A percentile compares a stretch with the other conserved stretches of the same genome.
Conservation (phyloP, 1,284 basidiomycete genomes). For the Apiotrichum brassicae region DNA sequence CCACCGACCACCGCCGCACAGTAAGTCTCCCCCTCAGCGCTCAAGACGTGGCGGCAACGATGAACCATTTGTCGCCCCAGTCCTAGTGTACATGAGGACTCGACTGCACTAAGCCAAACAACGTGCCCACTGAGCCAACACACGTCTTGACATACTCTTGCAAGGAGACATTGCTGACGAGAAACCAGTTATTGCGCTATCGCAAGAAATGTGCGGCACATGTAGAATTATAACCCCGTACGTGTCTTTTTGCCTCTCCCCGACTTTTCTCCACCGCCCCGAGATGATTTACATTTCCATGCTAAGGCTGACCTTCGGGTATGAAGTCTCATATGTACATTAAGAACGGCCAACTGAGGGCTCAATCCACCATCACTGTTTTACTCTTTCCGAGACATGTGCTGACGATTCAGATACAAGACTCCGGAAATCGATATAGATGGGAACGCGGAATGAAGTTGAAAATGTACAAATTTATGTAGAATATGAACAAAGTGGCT, state of each 20-base stretch:
- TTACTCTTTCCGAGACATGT: background rate
- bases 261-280: conserved; percentile 17
- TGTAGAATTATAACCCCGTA: too few species aligned
- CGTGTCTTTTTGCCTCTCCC: background rate
- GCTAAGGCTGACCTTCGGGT: conserved; percentile 40
- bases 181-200: too few species aligned
- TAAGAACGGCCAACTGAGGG: conserved; percentile 44
- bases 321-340: conserved; percentile 39
- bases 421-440: too few species aligned
- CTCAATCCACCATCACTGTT: conserved; percentile 6
- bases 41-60: conserved; percentile 23
- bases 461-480: too few species aligned
- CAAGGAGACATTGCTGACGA: background rate
- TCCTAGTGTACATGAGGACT: conserved; percentile 42
- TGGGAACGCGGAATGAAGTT: too few species aligned
- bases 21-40: background rate
- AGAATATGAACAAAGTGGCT: too few species aligned
- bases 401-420: too few species aligned
- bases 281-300: conserved; percentile 44
- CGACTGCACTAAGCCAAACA: conserved; percentile 35
- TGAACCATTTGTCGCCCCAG: conserved; percentile 45
- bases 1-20: background rate
- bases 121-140: conserved; percentile 35
- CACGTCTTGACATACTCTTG: background rate
- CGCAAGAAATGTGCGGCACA: too few species aligned